Base-by-base conservation (phyloP, 164 flowering plant genomes). In the Malania oleifera region DNA sequence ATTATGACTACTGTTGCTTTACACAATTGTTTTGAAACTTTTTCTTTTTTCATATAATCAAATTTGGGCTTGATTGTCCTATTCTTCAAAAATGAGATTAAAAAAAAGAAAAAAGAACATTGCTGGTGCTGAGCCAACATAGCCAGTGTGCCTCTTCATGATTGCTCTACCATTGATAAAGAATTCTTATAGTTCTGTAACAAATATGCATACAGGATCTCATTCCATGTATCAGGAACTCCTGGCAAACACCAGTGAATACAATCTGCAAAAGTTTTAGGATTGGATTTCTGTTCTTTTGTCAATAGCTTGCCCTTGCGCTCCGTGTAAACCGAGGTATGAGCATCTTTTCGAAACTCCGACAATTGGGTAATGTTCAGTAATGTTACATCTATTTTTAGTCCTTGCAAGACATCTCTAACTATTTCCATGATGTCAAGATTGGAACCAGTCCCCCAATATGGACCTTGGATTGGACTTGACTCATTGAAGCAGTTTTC, bases 241-340 rank as follows among this genome's bases (percentile, higher is more conserved):
- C 98, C 96, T 0, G 96, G 98, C 48, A 92, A 80, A 59, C 98
- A 92, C 98, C 98, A 92, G 57, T 92, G 96, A 27, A 92, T 87
- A 78, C 98, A 92, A 66, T 92, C 98, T 0, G 91, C 93, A 66
- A 49, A 82, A 34, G 45, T 76, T 46, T 79, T 80, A 0, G 96
- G 98, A 41, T 89, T 78, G 0, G 89, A 54, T 72, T 76, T 84
- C 67, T 92, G 82, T 61, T 92, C 85, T 43, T 61, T 84, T 1
- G 93, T 89, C 64, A 92, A 67, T 38, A 89, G 91, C 71, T 89
- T 92, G 20, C 96, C 96, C 68, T 74, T 78, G 14, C 91, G 64
- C 61, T 92, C 96, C 0, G 91, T 86, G 47, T 64, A 92, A 31
- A 92, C 70, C 1, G 95, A 65, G 2, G 98, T 80, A 54, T 92